Evolutionary conservation across 1,284 basidiomycete genomes (phyloP).

Genomic region (Moesziomyces antarcticus): DNA sequence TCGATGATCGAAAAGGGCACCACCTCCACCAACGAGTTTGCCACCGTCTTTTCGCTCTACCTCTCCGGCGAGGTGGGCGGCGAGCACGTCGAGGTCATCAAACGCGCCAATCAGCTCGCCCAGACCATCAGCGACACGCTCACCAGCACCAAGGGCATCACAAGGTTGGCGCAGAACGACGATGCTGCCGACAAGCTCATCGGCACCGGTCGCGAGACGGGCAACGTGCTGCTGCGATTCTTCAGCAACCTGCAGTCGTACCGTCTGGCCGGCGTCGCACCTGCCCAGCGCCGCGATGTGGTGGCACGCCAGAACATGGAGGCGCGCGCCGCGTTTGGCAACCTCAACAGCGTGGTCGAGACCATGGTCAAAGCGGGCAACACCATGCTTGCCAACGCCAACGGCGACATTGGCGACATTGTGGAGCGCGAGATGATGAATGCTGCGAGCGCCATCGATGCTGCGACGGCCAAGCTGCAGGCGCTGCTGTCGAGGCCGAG

Average conservation of each 20-base stretch:
- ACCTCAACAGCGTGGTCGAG: conserved; percentile 88
- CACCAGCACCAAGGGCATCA: conserved; percentile 93
- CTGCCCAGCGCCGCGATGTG: conserved; percentile 82
- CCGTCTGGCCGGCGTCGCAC: conserved; percentile 74
- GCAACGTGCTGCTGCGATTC: conserved; percentile 87
- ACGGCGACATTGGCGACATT: conserved; percentile 94
- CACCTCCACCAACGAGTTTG: conserved; percentile 94
- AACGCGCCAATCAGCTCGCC: conserved; percentile 93
- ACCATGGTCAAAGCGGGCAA: conserved; percentile 86
- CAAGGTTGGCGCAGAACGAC: conserved; percentile 87
- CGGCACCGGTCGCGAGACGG: conserved; percentile 83
- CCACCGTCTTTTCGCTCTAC: conserved; percentile 91
- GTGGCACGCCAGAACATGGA: conserved; percentile 91
- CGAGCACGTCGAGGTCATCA: conserved; percentile 97
- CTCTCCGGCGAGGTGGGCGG: conserved; percentile 88
- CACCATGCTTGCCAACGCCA: conserved; percentile 78
- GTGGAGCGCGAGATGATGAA: conserved; percentile 96
- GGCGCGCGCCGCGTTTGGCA: conserved; percentile 80
- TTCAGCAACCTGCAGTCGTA: conserved; percentile 97
- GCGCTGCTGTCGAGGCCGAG: conserved; percentile 88
- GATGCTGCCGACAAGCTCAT: conserved; percentile 91
- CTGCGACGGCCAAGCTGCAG: conserved; percentile 88
- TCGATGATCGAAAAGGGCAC: conserved; percentile 98
- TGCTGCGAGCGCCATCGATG: conserved; percentile 92
- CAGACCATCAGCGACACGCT: conserved; percentile 92